Percentiles rank a stretch among this genome's conserved stretches.
Conservation (phyloP, 2,329 filamentous ascomycete genomes). For the Tolypocladium guangdongense region DNA sequence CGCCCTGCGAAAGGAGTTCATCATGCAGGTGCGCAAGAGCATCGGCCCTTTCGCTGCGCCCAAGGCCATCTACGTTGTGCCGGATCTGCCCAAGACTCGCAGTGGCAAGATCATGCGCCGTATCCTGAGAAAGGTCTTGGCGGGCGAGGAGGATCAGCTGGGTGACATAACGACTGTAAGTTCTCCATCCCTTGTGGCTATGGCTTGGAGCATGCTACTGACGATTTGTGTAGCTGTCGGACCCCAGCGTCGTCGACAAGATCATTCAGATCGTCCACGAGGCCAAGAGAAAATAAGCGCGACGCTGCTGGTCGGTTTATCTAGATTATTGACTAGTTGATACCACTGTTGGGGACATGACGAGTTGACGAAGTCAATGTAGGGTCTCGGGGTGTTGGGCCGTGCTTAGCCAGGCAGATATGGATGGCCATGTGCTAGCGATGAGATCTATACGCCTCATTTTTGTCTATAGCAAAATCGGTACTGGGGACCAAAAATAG, state of each 20-base stretch:
- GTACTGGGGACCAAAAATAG: not conserved
- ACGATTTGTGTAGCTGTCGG: constrained; percentile 55
- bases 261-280: constrained; percentile 77
- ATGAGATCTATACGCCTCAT: not conserved
- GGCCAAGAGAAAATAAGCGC: constrained; percentile 37
- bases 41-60: constrained; percentile 96
- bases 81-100: constrained; percentile 92
- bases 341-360: not conserved
- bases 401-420: not conserved
- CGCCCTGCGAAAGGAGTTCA: constrained; percentile 81
- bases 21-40: constrained; percentile 90
- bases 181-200: constrained; percentile 7
- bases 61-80: constrained; percentile 83
- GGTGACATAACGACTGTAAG: constrained; percentile 86
- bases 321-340: not conserved
- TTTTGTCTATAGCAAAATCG: not conserved
- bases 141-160: constrained; percentile 92
- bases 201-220: not conserved
- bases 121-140: constrained; percentile 92
- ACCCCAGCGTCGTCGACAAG: constrained; percentile 78
- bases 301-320: not conserved
- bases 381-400: not conserved
- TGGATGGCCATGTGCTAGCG: not conserved
- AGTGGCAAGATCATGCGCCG: constrained; percentile 99
- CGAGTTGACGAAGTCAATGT: not conserved